Percentiles rank a stretch among this genome's conserved stretches.
phyloP scores from a whole-genome alignment of 352 stramenopile species.

The Peronosclerospora sorghi region DNA sequence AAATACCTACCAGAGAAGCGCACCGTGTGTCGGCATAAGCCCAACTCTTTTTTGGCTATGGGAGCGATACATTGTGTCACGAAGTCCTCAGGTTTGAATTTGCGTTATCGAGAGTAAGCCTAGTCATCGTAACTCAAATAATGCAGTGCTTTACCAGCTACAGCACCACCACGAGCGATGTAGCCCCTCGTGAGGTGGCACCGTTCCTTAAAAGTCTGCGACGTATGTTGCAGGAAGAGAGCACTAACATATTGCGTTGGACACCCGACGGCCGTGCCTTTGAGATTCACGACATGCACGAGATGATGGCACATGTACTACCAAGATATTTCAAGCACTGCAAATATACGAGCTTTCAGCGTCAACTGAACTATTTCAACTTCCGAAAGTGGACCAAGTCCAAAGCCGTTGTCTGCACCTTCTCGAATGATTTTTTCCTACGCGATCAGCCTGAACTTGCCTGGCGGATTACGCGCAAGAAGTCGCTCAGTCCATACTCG shows the following conservation, averaged over 20 bases:
- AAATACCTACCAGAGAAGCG: conserved; percentile 21
- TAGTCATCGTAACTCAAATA: conserved; percentile 1
- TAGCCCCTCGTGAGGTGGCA: conserved; percentile 32
- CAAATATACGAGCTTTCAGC: conserved; percentile 90
- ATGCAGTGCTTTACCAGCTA: conserved; percentile 14
- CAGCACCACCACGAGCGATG: background rate
- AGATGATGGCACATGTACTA: conserved; percentile 78
- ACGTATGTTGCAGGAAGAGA: conserved; percentile 53
- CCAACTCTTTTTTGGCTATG: conserved; percentile 4
- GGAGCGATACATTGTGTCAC: conserved; percentile 5
- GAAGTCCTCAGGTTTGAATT: conserved; percentile 26
- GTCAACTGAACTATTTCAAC: conserved; percentile 91
- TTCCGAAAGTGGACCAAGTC: conserved; percentile 88
- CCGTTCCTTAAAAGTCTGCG: conserved; percentile 59
- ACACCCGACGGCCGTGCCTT: conserved; percentile 50
- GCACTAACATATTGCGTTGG: conserved; percentile 44
- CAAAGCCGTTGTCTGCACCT: conserved; percentile 62
- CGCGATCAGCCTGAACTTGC: conserved; percentile 54
- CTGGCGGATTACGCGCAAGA: conserved; percentile 60
- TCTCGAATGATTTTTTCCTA: conserved; percentile 66
- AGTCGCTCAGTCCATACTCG: conserved; percentile 23
- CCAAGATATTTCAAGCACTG: conserved; percentile 92
- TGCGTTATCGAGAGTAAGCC: conserved; percentile 10
- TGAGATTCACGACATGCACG: conserved; percentile 68
- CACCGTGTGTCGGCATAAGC: conserved; percentile 7